Conservation (phyloP, 352 stramenopile genomes). For the Aphanomyces invadans region DNA sequence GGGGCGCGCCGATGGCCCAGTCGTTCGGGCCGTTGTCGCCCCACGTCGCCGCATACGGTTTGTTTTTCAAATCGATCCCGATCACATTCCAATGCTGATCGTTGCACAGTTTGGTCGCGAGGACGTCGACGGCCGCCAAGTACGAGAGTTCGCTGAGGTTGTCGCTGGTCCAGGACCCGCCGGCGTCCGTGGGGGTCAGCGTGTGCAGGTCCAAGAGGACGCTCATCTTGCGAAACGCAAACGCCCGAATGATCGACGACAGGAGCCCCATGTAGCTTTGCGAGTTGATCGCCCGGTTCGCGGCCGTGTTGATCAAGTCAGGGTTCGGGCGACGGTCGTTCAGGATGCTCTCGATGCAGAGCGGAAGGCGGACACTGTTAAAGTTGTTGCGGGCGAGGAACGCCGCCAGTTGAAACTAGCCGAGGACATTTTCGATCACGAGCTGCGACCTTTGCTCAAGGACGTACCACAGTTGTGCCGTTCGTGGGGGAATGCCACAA, state of each 20-base stretch:
- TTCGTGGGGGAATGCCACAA: slow-evolving; percentile 68
- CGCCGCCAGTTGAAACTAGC: slow-evolving; percentile 63
- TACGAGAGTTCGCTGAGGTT: slow-evolving; percentile 46
- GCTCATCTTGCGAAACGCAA: slow-evolving; percentile 53
- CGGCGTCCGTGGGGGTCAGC: slow-evolving; percentile 33
- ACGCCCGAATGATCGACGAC: slow-evolving; percentile 39
- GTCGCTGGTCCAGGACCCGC: slow-evolving; percentile 43
- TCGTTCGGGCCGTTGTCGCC: slow-evolving; percentile 59
- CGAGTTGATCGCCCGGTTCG: slow-evolving; percentile 58
- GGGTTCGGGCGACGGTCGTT: slow-evolving; percentile 36
- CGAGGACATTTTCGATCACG: no score
- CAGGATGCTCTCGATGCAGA: slow-evolving; percentile 50
- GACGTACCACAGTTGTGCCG: slow-evolving; percentile 42
- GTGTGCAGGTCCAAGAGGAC: slow-evolving; percentile 68
- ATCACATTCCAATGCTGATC: slow-evolving; percentile 80
- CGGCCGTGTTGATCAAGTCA: slow-evolving; percentile 46
- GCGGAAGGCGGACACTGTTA: slow-evolving; percentile 52
- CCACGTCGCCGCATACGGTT: slow-evolving; percentile 51
- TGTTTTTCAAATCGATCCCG: slow-evolving; percentile 77
- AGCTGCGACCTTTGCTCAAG: no score
- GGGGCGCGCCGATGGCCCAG: slow-evolving; percentile 60
- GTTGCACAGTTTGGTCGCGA: slow-evolving; percentile 56
- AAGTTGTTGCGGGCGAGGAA: slow-evolving; percentile 67
- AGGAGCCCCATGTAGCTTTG: slow-evolving; percentile 51
- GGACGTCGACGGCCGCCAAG: slow-evolving; percentile 45